A percentile compares a stretch with the other conserved stretches of the same genome.
Conservation (phyloP, 1,284 basidiomycete genomes). For the Fomitopsis palustris region DNA sequence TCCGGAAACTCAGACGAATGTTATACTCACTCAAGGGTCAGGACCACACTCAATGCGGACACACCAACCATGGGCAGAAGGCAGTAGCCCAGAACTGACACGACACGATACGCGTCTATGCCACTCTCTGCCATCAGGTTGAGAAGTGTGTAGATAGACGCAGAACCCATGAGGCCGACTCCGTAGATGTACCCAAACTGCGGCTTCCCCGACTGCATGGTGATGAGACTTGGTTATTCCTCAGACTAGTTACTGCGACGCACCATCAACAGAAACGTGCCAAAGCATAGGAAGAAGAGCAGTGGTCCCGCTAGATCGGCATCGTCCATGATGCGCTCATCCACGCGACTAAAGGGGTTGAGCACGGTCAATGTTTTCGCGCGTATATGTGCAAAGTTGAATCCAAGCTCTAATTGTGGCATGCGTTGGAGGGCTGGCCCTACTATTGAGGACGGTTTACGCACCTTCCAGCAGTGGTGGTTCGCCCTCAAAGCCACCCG, state of each 20-base stretch:
- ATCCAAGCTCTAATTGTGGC: constrained; percentile 79
- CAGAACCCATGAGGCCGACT: constrained; percentile 90
- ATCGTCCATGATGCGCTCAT: constrained; percentile 98
- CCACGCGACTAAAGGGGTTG: constrained; percentile 85
- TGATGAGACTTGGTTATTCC: neutral
- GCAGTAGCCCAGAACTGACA: constrained; percentile 96
- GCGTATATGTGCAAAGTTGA: constrained; percentile 95
- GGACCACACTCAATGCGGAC: constrained; percentile 83
- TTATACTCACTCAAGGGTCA: constrained; percentile 81
- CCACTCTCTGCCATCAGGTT: constrained; percentile 97
- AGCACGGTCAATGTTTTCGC: constrained; percentile 94
- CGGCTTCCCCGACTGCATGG: constrained; percentile 88
- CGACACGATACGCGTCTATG: constrained; percentile 95
- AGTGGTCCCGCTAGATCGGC: constrained; percentile 97
- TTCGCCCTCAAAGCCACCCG: constrained; percentile 93
- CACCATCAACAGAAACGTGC: constrained; percentile 85
- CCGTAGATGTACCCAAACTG: constrained; percentile 99
- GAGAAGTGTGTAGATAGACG: constrained; percentile 93
- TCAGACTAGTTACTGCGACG: constrained; percentile 31
- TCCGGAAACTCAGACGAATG: constrained; percentile 8
- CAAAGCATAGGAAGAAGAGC: constrained; percentile 94
- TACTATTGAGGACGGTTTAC: constrained; percentile 8
- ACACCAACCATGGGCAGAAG: constrained; percentile 97
- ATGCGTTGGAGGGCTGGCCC: neutral
- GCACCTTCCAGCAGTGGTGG: constrained; percentile 89